Base-by-base conservation (phyloP, 2,329 filamentous ascomycete species). In the Thyridium curvatum region DNA sequence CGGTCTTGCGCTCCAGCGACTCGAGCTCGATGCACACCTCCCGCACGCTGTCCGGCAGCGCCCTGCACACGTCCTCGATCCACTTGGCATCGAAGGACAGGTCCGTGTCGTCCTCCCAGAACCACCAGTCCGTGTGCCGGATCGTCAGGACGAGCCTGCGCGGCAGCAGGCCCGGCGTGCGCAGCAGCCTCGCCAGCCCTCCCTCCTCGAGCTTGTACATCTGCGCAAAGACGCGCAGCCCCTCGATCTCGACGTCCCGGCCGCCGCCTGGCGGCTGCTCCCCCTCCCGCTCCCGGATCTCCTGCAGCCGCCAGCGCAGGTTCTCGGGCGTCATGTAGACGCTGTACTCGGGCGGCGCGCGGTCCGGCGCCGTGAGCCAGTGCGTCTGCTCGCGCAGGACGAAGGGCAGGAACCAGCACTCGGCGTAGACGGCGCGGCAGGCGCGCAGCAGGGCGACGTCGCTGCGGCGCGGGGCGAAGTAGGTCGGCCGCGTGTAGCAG, bases 121-220 rank as follows among this genome's bases (percentile, higher is more conserved):
- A 52, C 65, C 65, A 71, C 57, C 68, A 72, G 43, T 74, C 70
- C 3, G 68, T 60, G 41, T 74, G 70, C 0, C 69, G 62, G 8
- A 74, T 59, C 0, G 68, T 73, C 10, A 74, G 47, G 0, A 60
- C 67, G 2, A 74, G 37, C 2, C 42, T 47, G 2, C 51, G 53
- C 0, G 67, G 65, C 7, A 49, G 41, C 26, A 71, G 57, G 12
- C 51, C 39, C 0, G 43, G 46, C 32, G 50, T 51, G 0, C 16
- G 13, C 0, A 68, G 44, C 1, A 68, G 37, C 0, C 15, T 2
- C 7, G 45, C 26, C 2, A 69, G 41, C 0, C 26, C 6, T 0
- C 57, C 54, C 0, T 44, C 30, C 36, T 69, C 60, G 4, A 71
- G 49, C 16, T 38, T 47, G 37, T 50, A 68, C 50, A 69, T 59